Base-by-base conservation (phyloP, 495 filamentous ascomycete genomes). In the Hypoxylon intermedium region DNA sequence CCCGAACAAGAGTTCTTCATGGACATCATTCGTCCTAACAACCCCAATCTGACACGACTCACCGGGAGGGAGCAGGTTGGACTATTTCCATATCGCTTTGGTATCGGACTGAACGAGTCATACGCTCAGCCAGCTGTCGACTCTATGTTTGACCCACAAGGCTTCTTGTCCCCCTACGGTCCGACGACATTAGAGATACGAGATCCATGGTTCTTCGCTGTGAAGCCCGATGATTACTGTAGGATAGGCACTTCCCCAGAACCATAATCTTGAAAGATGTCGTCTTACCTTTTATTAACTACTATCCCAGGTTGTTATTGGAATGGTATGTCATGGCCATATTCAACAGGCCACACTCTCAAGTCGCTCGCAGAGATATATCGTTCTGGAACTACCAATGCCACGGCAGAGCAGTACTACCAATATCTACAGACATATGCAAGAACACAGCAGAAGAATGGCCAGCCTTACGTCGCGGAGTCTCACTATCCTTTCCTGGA, bases 271-370 rank as follows among this genome's bases (percentile, higher is more conserved):
- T n/a, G 23, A 44, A 46, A 3, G 23, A 9, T 2, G 5, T 13
- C 6, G 3, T 43, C n/a, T 23, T 37, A 3, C 12, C 42, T 20
- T 47, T 46, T 37, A 23, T 38, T 65, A 6, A 65, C 45, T n/a
- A 5, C 3, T 18, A 20, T 41, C 7, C 16, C 48, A 71, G 68
- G 68, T 11, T 79, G 77, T 43, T 70, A 68, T 41, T 79, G 77
- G 77, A 74, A 79, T 44, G 77, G 77, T 13, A 75, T 76, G 65
- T 77, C 74, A 16, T 80, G 77, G 77, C 77, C 77, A 12, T 80
- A 74, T 53, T 72, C 70, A 1, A 80, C 77, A 13, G 55, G 65
- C 6, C 72, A 74, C 41, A 71, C 68, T 6, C 62, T 74, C 2
- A 72, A 71, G 34, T 72, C 72, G 0, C 59, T 74, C 34, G 70